Conservation (phyloP, 2,329 filamentous ascomycete genomes). For the Capronia americana region DNA sequence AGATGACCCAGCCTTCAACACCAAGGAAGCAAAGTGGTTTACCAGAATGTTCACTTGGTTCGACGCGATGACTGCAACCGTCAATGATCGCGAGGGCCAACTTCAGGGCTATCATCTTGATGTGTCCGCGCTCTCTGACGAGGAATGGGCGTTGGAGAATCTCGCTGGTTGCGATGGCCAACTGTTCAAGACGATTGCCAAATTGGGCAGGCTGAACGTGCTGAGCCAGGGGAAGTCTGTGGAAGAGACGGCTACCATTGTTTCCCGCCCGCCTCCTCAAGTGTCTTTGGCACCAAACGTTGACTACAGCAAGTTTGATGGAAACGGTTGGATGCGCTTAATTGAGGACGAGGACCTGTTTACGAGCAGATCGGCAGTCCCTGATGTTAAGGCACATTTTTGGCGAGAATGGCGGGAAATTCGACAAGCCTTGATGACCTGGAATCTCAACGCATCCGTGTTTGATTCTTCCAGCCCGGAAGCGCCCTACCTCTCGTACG, state of each 20-base stretch:
- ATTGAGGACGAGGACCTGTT: slow-evolving; percentile 58
- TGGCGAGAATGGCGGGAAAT: slow-evolving; percentile 79
- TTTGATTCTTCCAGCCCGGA: slow-evolving; percentile 41
- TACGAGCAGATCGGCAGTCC: slow-evolving; percentile 45
- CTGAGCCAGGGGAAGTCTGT: slow-evolving; percentile 71
- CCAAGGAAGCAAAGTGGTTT: slow-evolving; percentile 72
- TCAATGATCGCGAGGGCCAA: slow-evolving; percentile 89
- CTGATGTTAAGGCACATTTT: slow-evolving; percentile 68
- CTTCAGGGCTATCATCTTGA: slow-evolving; percentile 69
- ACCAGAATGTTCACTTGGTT: slow-evolving; percentile 93
- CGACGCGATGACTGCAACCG: slow-evolving; percentile 87
- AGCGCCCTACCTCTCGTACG: slow-evolving; percentile 53
- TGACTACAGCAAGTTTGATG: slow-evolving; percentile 64
- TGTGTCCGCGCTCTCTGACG: slow-evolving; percentile 67
- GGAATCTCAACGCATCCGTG: slow-evolving; percentile 71
- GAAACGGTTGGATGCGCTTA: slow-evolving; percentile 48
- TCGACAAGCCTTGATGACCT: slow-evolving; percentile 75
- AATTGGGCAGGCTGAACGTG: slow-evolving; percentile 82
- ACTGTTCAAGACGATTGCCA: slow-evolving; percentile 84
- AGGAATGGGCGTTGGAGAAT: slow-evolving; percentile 80
- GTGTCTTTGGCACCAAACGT: slow-evolving; percentile 30
- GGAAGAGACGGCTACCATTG: slow-evolving; percentile 35
- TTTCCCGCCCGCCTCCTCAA: slow-evolving; percentile 46
- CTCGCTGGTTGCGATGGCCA: slow-evolving; percentile 84
- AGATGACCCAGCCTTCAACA: slow-evolving; percentile 56